Base-by-base conservation (phyloP, 176 grass and related monocot genomes). In the Oryza nivara region DNA sequence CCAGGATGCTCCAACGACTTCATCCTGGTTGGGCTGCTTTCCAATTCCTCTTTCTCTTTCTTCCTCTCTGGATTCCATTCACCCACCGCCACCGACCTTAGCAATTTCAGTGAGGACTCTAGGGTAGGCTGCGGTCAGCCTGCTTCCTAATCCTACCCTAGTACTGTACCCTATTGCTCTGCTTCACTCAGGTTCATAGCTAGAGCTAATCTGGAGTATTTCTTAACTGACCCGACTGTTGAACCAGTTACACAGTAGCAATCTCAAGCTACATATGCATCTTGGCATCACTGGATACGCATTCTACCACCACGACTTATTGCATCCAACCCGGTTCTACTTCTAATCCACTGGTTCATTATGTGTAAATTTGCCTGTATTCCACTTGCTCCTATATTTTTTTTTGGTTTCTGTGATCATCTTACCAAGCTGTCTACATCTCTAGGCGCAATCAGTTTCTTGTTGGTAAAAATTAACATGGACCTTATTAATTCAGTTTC, bases 1-100 rank as follows among this genome's bases (percentile, higher is more conserved):
- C 91, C 89, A 6, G 85, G 87, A 40, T 97, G 91, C 84, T 76
- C 72, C 58, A 96, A 96, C 73, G 81, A 88, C 70, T 96, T 96
- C 80, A 82, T 96, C 36, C 66, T 96, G 81, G 94, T 96, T 74
- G 61, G 51, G 20, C 30, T 32, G 30, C 30, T 32, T 32, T 32
- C 30, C 30, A 32, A 32, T 68, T 25, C 17, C 65, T 16, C 28
- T 63, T 25, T 11, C 65, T 16, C 28, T 6, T 9, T 9, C 41
- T 13, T 32, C 1, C 28, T 14, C 48, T 14, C 11, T 14, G 11
- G 47, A 15, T 56, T 56, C 52, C 16, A 20, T 58, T 58, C 6
- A 20, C 52, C 17, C 5, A 20, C 17, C 4, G 5, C 6, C 5
- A 20, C 17, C 5, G 5, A 58, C 15, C 15, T 60, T 22, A 44